phyloP scores from a whole-genome alignment of 2,329 filamentous ascomycete genomes.

The Sphaceloma murrayae region DNA sequence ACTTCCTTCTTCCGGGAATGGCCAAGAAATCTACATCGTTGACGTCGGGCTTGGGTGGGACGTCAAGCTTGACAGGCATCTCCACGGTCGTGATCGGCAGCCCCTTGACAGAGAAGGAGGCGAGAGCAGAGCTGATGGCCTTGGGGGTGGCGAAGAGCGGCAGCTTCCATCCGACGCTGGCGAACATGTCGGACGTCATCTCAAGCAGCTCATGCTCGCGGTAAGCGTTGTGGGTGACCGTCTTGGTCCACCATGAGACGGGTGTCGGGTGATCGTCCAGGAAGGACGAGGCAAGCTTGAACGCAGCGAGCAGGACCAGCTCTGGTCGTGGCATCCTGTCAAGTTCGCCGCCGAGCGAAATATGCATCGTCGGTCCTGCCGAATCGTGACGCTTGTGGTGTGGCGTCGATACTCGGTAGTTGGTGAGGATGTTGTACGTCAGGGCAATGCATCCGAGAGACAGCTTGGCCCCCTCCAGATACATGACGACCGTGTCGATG shows the following conservation, averaged over 20 bases:
- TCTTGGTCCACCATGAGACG: slow-evolving; percentile 22
- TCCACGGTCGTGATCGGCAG: slow-evolving; percentile 5
- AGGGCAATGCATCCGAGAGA: slow-evolving; percentile 25
- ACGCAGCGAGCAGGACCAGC: slow-evolving; percentile 23
- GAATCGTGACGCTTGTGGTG: slow-evolving; percentile 16
- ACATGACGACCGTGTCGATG: slow-evolving; percentile 19
- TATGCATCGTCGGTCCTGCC: slow-evolving; percentile 16
- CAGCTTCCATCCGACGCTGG: slow-evolving; percentile 24
- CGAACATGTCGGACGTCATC: slow-evolving; percentile 21
- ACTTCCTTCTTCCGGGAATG: not conserved
- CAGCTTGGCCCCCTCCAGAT: slow-evolving; percentile 24
- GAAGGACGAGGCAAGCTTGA: slow-evolving; percentile 25
- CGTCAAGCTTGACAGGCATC: not conserved
- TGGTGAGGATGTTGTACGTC: slow-evolving; percentile 25
- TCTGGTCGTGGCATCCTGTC: slow-evolving; percentile 14
- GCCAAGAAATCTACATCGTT: slow-evolving; percentile 11
- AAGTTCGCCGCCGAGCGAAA: slow-evolving; percentile 6
- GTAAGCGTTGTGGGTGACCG: slow-evolving; percentile 21
- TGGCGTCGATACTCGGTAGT: slow-evolving; percentile 17
- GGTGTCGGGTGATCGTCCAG: slow-evolving; percentile 23
- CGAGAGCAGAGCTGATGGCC: slow-evolving; percentile 17
- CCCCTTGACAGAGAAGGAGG: slow-evolving; percentile 4
- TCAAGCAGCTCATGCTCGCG: slow-evolving; percentile 20
- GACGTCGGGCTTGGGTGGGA: not conserved
- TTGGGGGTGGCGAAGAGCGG: slow-evolving; percentile 20